Percentiles rank a stretch among this genome's conserved stretches.
Evolutionary conservation across 2,329 filamentous ascomycete species (phyloP).

Genomic region (Chaetomiaceae sp.): DNA sequence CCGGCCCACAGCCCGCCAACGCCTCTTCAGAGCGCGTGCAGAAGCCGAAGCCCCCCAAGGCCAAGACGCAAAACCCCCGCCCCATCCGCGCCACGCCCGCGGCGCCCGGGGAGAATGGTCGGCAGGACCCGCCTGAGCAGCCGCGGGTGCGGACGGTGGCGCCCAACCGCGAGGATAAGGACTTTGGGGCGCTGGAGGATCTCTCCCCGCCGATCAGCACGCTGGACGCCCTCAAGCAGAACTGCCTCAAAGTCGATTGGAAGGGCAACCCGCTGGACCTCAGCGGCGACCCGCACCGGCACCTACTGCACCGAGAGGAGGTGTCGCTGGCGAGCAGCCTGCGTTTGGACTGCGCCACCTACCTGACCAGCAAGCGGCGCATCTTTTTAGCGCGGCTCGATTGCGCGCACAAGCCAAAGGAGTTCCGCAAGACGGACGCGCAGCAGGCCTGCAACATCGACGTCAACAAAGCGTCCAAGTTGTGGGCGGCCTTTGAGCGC

Average conservation of each 20-base stretch:
- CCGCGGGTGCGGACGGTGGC: constrained; percentile 47
- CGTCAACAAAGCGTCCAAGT: constrained; percentile 91
- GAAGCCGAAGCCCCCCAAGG: constrained; percentile 23
- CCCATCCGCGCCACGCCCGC: constrained; percentile 30
- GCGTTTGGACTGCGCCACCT: constrained; percentile 78
- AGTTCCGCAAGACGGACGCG: constrained; percentile 91
- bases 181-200: constrained; percentile 66
- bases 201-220: constrained; percentile 64
- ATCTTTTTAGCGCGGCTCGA: constrained; percentile 76
- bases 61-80: constrained; percentile 24
- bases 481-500: constrained; percentile 83
- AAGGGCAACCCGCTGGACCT: constrained; percentile 76
- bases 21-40: constrained; percentile 25
- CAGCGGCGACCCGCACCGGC: constrained; percentile 60
- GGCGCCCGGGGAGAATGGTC: constrained; percentile 29
- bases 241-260: constrained; percentile 79
- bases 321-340: constrained; percentile 68
- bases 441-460: constrained; percentile 98
- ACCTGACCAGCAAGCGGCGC: constrained; percentile 85
- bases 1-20: constrained; percentile 23
- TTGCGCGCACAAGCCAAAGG: constrained; percentile 62
- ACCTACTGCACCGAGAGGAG: constrained; percentile 73
- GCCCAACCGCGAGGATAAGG: constrained; percentile 73
- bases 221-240: constrained; percentile 58
- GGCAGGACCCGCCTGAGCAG: constrained; percentile 45